phyloP scores from a whole-genome alignment of 805 yeast genomes.

The Yamadazyma phyllophila region DNA sequence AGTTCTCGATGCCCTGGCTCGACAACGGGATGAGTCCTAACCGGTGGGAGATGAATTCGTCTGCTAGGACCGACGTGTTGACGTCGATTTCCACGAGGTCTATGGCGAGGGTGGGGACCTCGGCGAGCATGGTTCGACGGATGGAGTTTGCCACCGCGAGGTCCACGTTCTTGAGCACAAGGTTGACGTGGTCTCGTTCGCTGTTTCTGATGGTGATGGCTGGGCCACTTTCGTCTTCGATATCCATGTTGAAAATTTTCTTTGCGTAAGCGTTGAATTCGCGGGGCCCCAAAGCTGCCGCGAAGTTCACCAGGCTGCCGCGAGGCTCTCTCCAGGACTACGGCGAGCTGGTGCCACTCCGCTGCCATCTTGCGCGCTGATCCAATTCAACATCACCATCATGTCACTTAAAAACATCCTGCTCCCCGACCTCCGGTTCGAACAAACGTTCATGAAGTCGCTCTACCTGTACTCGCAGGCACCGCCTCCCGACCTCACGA shows the following conservation, averaged over 20 bases:
- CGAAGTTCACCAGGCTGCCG: too few species aligned
- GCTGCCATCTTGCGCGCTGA: too few species aligned
- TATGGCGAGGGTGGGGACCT: slow-evolving; percentile 94
- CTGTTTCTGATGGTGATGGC: slow-evolving; percentile 86
- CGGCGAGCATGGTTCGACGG: slow-evolving; percentile 90
- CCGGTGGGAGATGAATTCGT: slow-evolving; percentile 93
- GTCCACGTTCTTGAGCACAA: slow-evolving; percentile 83
- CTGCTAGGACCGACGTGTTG: slow-evolving; percentile 93
- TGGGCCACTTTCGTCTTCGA: slow-evolving; percentile 51
- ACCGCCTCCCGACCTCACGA: slow-evolving; percentile 14
- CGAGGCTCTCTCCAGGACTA: neutral
- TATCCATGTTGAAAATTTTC: slow-evolving; percentile 20
- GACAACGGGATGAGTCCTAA: slow-evolving; percentile 89
- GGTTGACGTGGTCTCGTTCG: slow-evolving; percentile 84
- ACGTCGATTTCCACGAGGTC: slow-evolving; percentile 92
- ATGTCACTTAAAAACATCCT: slow-evolving; percentile 12
- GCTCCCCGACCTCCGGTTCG: slow-evolving; percentile 67
- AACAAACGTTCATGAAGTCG: slow-evolving; percentile 50
- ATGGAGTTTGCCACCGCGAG: slow-evolving; percentile 88
- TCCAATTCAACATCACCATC: too few species aligned
- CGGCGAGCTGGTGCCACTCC: too few species aligned
- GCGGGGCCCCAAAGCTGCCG: too few species aligned
- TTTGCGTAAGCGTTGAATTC: neutral
- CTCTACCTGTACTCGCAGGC: slow-evolving; percentile 29
- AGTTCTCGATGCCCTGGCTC: slow-evolving; percentile 76